phyloP scores from a whole-genome alignment of 257 asterid species.

The Solanum dulcamara region DNA sequence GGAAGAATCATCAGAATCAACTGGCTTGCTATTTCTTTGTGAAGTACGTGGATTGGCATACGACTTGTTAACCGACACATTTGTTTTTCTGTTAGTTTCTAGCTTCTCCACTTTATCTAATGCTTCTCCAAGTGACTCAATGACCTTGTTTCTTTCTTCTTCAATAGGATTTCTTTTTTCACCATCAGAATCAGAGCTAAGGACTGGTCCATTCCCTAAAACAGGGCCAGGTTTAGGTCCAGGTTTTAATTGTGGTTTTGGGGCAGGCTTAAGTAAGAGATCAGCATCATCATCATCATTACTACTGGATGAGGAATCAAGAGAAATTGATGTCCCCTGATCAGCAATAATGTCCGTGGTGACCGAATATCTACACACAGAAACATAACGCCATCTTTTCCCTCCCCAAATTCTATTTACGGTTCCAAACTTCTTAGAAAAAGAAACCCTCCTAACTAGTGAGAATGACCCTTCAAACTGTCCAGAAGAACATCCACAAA shows the following conservation, averaged over 20 bases:
- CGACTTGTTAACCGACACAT: constrained; percentile 33
- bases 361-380: constrained; percentile 76
- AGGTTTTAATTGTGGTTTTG: constrained; percentile 65
- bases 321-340: constrained; percentile 63
- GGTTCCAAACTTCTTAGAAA: constrained; percentile 33
- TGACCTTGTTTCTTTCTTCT: constrained; percentile 54
- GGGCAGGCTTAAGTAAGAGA: constrained; percentile 66
- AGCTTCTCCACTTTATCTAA: constrained; percentile 87
- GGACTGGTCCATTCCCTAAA: constrained; percentile 30
- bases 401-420: constrained; percentile 44
- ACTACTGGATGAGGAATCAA: constrained; percentile 57
- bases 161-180: constrained; percentile 22
- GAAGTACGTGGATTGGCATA: constrained; percentile 15
- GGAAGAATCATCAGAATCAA: constrained; percentile 23
- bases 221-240: constrained; percentile 35
- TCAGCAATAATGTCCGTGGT: constrained; percentile 69
- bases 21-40: constrained; percentile 39
- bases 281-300: constrained; percentile 38
- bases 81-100: constrained; percentile 44
- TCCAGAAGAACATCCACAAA: constrained; percentile 52
- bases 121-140: constrained; percentile 79
- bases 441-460: constrained; percentile 47
- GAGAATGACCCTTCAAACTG: constrained; percentile 68
- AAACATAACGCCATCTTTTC: constrained; percentile 57
- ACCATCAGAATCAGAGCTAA: constrained; percentile 20